These are phyloP conservation scores for Botryotinia globosa DNA, from an alignment of 2,329 filamentous ascomycete species.

Conservation along the genomic window DNA sequence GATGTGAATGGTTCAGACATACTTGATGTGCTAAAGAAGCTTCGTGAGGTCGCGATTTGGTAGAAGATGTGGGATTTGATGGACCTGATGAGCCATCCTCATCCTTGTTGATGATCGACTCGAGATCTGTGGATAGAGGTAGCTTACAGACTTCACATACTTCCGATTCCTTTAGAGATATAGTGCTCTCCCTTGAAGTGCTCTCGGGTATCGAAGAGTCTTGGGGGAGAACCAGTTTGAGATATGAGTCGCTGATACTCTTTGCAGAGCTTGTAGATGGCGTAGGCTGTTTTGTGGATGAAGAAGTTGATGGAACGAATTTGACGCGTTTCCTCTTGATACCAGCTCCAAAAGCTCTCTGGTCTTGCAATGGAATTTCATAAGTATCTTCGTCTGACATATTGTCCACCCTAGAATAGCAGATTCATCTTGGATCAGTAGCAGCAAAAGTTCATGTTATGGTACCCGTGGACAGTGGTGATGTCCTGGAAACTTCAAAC, in stretches of 20 bases:
- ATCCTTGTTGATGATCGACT: background rate
- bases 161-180: background rate
- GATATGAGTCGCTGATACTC: slow-evolving; percentile 54
- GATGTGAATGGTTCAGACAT: slow-evolving; percentile 64
- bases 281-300: slow-evolving; percentile 30
- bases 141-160: slow-evolving; percentile 60
- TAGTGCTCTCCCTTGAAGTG: background rate
- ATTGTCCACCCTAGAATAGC: slow-evolving; percentile 6
- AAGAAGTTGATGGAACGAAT: slow-evolving; percentile 49
- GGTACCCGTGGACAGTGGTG: background rate
- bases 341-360: slow-evolving; percentile 60
- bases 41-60: slow-evolving; percentile 47
- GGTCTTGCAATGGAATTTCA: slow-evolving; percentile 55
- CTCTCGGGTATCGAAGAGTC: slow-evolving; percentile 12
- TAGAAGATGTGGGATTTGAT: background rate
- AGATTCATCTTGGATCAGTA: background rate
- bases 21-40: slow-evolving; percentile 69
- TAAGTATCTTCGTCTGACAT: slow-evolving; percentile 54
- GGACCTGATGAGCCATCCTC: background rate
- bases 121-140: slow-evolving; percentile 47
- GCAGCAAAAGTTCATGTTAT: background rate
- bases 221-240: slow-evolving; percentile 58
- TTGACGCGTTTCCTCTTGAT: slow-evolving; percentile 58
- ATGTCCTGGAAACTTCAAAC: background rate
- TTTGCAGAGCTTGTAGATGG: slow-evolving; percentile 34